These are phyloP conservation scores for Pachysandra terminalis DNA, from an alignment of 164 flowering plant species.

Conservation along the genomic window DNA sequence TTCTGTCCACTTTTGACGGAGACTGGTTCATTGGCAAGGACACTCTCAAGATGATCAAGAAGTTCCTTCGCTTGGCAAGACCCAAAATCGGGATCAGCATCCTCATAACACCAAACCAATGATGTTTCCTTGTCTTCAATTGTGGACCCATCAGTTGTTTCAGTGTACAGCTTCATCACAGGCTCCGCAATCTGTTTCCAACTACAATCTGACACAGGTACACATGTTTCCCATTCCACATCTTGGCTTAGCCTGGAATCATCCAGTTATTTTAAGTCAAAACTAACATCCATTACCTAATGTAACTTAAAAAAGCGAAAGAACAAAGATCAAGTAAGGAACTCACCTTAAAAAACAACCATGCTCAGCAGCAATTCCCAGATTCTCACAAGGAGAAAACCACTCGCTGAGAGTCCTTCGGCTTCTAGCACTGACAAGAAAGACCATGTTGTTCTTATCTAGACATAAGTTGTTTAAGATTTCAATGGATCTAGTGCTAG, in stretches of 20 bases:
- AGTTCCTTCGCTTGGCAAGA: slow-evolving; percentile 83
- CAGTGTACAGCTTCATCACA: slow-evolving; percentile 66
- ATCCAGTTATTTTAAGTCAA: not conserved
- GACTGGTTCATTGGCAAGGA: slow-evolving; percentile 82
- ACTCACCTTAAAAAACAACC: slow-evolving; percentile 61
- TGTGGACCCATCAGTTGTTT: slow-evolving; percentile 76
- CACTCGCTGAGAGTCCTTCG: slow-evolving; percentile 45
- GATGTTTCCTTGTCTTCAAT: slow-evolving; percentile 69
- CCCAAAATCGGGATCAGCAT: slow-evolving; percentile 79
- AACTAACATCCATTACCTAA: not conserved
- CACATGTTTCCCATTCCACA: slow-evolving; percentile 68
- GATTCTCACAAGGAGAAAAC: slow-evolving; percentile 62
- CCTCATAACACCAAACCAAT: slow-evolving; percentile 60
- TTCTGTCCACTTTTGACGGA: slow-evolving; percentile 67
- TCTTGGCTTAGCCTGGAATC: slow-evolving; percentile 38
- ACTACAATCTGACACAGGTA: slow-evolving; percentile 40
- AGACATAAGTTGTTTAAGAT: slow-evolving; percentile 52
- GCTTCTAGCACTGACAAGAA: slow-evolving; percentile 63
- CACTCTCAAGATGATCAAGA: slow-evolving; percentile 80
- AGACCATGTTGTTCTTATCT: slow-evolving; percentile 60
- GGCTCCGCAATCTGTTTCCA: slow-evolving; percentile 80
- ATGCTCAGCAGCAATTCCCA: slow-evolving; percentile 81
- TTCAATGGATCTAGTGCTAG: slow-evolving; percentile 43
- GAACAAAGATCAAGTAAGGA: not conserved
- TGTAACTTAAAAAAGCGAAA: not conserved